These are phyloP conservation scores for Hyaloscypha hepaticicola DNA, from an alignment of 495 filamentous ascomycete genomes.

Conservation along the genomic window DNA sequence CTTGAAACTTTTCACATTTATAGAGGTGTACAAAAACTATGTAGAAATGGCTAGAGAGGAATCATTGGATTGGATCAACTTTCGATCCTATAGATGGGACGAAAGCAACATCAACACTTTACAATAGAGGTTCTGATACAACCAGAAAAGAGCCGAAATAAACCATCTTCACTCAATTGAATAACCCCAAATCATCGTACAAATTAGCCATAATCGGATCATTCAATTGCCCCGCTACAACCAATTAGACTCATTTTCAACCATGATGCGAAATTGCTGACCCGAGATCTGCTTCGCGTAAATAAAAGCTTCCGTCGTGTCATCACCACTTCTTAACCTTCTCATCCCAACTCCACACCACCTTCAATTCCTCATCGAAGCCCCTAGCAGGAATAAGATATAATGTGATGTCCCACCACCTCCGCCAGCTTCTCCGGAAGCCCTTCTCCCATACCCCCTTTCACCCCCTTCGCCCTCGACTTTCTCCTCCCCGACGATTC, in stretches of 20 bases:
- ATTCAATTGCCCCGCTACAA: not conserved
- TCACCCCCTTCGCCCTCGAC: slow-evolving; percentile 2
- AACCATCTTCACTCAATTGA: not conserved
- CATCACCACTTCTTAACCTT: not conserved
- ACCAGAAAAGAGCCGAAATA: not conserved
- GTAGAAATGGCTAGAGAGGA: not conserved
- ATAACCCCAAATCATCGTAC: not conserved
- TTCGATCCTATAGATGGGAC: not conserved
- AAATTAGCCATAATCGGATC: not conserved
- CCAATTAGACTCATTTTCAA: not conserved
- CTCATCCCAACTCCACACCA: not conserved
- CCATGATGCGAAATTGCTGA: not conserved
- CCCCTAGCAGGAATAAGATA: slow-evolving; percentile 5
- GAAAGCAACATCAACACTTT: not conserved
- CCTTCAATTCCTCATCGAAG: not conserved
- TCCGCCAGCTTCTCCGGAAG: slow-evolving; percentile 16
- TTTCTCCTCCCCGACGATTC: not conserved
- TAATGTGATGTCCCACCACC: slow-evolving; percentile 18
- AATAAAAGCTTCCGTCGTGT: not conserved
- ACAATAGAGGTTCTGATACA: not conserved
- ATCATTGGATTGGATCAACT: not conserved
- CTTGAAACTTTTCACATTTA: not conserved
- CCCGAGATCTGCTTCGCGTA: not conserved
- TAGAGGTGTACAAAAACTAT: not conserved
- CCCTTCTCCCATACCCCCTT: slow-evolving; percentile 1